These are phyloP conservation scores for Suhomyces choctaworum DNA, from an alignment of 1,139 yeast genomes.

Conservation along the genomic window DNA sequence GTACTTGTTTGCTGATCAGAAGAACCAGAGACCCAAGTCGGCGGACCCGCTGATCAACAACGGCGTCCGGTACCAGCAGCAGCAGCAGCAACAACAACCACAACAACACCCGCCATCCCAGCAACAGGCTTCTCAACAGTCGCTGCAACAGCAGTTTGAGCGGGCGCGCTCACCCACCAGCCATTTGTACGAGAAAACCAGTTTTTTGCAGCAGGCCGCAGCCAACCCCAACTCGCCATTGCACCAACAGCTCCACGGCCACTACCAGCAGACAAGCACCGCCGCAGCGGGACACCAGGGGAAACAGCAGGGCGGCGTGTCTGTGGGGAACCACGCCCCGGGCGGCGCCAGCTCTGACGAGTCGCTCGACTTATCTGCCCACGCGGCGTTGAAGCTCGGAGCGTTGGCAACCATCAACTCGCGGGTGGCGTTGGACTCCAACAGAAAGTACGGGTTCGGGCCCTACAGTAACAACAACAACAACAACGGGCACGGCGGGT, in stretches of 20 bases:
- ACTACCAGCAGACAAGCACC: slow-evolving; percentile 13
- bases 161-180: slow-evolving; percentile 46
- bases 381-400: slow-evolving; percentile 54
- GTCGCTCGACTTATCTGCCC: slow-evolving; percentile 40
- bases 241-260: slow-evolving; percentile 20
- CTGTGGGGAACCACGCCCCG: slow-evolving; percentile 8
- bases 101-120: slow-evolving; percentile 9
- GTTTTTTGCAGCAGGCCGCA: slow-evolving; percentile 47
- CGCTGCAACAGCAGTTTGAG: slow-evolving; percentile 30
- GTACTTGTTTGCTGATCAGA: slow-evolving; percentile 32
- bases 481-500: slow-evolving; percentile 7
- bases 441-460: slow-evolving; percentile 36
- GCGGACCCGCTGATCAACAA: slow-evolving; percentile 38
- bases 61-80: neutral
- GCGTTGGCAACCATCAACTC: slow-evolving; percentile 65
- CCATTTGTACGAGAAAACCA: slow-evolving; percentile 48
- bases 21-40: slow-evolving; percentile 39
- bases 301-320: neutral
- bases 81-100: slow-evolving; percentile 7
- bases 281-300: slow-evolving; percentile 5
- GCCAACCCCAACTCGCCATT: slow-evolving; percentile 30
- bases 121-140: slow-evolving; percentile 16
- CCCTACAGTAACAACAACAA: slow-evolving; percentile 6
- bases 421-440: slow-evolving; percentile 59
- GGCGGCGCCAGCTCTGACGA: slow-evolving; percentile 16